Evolutionary conservation across 352 stramenopile species (phyloP), one percentile per base, ranked within the genome.

Genomic region (Pythium monospermum): DNA sequence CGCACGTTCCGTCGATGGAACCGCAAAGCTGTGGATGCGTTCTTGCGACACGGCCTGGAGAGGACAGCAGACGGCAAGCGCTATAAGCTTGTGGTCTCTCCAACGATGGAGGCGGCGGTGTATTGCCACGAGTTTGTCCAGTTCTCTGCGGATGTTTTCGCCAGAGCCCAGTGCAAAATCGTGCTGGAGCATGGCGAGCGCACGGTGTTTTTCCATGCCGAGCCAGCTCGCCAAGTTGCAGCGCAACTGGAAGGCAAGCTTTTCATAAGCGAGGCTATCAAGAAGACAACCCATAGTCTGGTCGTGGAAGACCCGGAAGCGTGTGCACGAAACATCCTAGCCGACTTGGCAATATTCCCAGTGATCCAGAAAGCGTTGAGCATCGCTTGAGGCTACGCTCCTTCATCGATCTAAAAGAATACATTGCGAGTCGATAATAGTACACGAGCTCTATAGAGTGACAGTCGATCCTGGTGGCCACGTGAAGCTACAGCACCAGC

Each of bases 251-350:
- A 31, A 6, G 52, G 39, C 15, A 37, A 60, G 35, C 22, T 60
- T 11, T 22, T 53, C 10, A 21, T 60, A 4, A 23, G 33, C 2
- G 43, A 47, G 10, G 33, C 26, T 2, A 39, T 60, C 25, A 31
- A 31, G 1, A 55, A 55, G 4, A 61, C 53, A 30, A 61, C 45
- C 0, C 53, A 61, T 45, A 49, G 33, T n/a, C 30, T 61, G 26
- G 19, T 40, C 15, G 22, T 61, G 1, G 53, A 61, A 26, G 30
- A 60, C 15, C 53, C 53, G 1, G 53, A 12, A 13, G 30, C 36
- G 1, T 60, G 52, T 37, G 43, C 52, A 1, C 2, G 22, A 19
- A 41, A 49, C 22, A 60, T 60, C n/a, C 11, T 60, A 4, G 27
- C 50, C n/a, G 31, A 18, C 4, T 22, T 60, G 7, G 18, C 37